Percentiles rank a stretch among this genome's conserved stretches.
These are phyloP conservation scores for Auricularia sp. DNA, from an alignment of 768 basidiomycete species.

Conservation along the genomic window DNA sequence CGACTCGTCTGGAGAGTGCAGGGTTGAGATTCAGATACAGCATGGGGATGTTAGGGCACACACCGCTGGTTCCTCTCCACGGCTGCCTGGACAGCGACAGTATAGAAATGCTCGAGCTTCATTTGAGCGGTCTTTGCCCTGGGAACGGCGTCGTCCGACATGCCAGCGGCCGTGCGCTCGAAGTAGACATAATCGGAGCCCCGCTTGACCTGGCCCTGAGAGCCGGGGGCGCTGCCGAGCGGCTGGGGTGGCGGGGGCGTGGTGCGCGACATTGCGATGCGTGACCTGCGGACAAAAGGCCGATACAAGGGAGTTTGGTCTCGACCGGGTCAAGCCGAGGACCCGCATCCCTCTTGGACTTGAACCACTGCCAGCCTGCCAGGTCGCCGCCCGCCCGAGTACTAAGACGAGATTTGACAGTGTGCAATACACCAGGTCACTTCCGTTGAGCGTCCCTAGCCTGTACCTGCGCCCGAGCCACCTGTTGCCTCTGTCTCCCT, in stretches of 20 bases:
- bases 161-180: conserved; percentile 62
- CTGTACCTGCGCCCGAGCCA: background rate
- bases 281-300: too few species aligned
- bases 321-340: background rate
- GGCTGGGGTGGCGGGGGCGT: background rate
- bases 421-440: background rate
- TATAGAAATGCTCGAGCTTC: conserved; percentile 95
- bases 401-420: background rate
- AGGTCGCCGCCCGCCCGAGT: background rate
- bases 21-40: background rate
- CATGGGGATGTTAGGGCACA: conserved; percentile 3
- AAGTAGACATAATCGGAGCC: conserved; percentile 83
- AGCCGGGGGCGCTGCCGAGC: background rate
- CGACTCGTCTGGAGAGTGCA: conserved; percentile 54
- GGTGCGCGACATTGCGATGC: background rate
- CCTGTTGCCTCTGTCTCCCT: background rate
- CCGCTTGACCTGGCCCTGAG: background rate
- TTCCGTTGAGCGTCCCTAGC: background rate
- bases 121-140: conserved; percentile 86
- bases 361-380: background rate
- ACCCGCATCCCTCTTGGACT: background rate
- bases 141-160: conserved; percentile 72
- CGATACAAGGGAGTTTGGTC: background rate
- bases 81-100: conserved; percentile 90
- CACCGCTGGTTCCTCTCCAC: conserved; percentile 89